Evolutionary conservation across 2,329 filamentous ascomycete genomes (phyloP), one percentile per base, ranked within the genome.

Genomic region (Aspergillus tamarii): DNA sequence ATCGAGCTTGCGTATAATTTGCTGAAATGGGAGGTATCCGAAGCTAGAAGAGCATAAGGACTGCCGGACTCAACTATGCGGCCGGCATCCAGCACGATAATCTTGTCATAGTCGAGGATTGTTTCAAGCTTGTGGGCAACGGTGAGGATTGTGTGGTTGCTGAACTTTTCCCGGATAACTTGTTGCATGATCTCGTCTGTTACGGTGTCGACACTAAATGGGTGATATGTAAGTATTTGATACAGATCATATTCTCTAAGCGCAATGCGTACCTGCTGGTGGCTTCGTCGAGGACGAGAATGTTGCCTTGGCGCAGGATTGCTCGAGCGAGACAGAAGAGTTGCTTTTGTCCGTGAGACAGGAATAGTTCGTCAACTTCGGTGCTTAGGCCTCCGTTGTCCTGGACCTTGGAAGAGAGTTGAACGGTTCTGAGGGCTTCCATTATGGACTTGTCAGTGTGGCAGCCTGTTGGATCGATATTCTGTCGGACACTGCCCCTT

Each of bases 321-420:
- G 87, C 88, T 0, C 88, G 76, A 0, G 85, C 88, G 1, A 91
- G 81, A 66, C 84, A 87, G 67, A 91, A 88, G 0, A 91, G 80
- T 69, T 91, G 88, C 52, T 83, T 83, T 72, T 91, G 88, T 0
- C 89, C 89, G 39, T 84, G 82, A 6, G 82, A 84, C 7, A 88
- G 77, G 57, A 80, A 77, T 8, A 84, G 79, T 2, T 81, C 76
- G n/a, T 80, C 78, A 66, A 89, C 81, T 2, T 78, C 74, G 2
- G 74, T 73, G 64, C 78, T 75, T 2, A 83, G 67, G 10, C 72
- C 76, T 7, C 80, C 81, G 60, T 79, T 77, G 59, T 77, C 75
- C 62, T 76, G 57, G 32, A 82, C 74, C 16, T 74, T 70, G 26
- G 73, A 60, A 66, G 75, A 76, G 8, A 81, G 70, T 11, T 80